A percentile compares a stretch with the other conserved stretches of the same genome.
These are phyloP conservation scores for Lunasporangiospora selenospora DNA, from an alignment of 192 early-diverging fungal genomes.

Conservation along the genomic window DNA sequence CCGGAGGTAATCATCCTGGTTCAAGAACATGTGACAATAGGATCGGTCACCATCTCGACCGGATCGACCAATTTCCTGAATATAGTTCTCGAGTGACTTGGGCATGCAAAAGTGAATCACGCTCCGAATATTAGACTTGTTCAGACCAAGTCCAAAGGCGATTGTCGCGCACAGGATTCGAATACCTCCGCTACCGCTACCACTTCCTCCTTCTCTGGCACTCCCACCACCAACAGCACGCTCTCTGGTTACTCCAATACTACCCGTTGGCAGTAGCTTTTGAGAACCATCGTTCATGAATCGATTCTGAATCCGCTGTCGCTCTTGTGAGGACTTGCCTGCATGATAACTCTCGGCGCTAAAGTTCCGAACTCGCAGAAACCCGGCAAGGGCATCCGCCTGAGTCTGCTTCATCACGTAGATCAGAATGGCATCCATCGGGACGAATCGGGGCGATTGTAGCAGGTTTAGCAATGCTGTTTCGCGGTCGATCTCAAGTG, in stretches of 20 bases:
- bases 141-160: conserved; percentile 79
- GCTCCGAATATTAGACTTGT: conserved; percentile 74
- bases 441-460: conserved; percentile 54
- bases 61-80: conserved; percentile 78
- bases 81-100: conserved; percentile 76
- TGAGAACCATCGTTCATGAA: conserved; percentile 62
- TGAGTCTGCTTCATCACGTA: conserved; percentile 70
- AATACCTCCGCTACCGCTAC: no score
- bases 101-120: conserved; percentile 77
- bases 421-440: conserved; percentile 68
- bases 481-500: conserved; percentile 57
- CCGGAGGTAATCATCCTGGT: conserved; percentile 49
- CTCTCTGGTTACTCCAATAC: no score
- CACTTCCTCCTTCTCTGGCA: no score
- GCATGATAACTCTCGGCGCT: conserved; percentile 83
- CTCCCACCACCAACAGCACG: no score
- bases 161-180: conserved; percentile 77
- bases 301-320: conserved; percentile 66
- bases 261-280: no score
- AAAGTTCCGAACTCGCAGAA: conserved; percentile 68
- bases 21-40: conserved; percentile 59
- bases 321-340: conserved; percentile 64
- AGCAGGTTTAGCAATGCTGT: conserved; percentile 61
- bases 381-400: conserved; percentile 73
- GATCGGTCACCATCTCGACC: conserved; percentile 65